A percentile compares a stretch with the other conserved stretches of the same genome.
These are phyloP conservation scores for Boletus coccyginus DNA, from an alignment of 768 basidiomycete genomes.

Conservation along the genomic window DNA sequence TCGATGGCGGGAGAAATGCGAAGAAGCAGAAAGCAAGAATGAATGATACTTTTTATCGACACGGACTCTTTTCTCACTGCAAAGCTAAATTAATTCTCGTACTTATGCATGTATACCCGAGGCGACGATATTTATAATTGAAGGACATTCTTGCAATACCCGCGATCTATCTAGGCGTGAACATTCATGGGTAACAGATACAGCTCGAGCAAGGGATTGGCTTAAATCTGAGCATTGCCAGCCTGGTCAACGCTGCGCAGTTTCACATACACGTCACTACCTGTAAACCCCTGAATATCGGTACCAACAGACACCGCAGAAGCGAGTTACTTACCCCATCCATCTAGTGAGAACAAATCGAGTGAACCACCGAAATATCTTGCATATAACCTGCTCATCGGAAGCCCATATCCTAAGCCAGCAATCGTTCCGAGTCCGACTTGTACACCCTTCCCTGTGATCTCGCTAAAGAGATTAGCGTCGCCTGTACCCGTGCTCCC, in stretches of 20 bases:
- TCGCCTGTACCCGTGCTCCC: conserved; percentile 40
- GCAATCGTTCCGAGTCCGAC: conserved; percentile 87
- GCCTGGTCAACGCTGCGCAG: conserved; percentile 51
- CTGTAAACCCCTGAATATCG: conserved; percentile 19
- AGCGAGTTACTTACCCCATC: conserved; percentile 60
- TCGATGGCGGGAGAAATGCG: conserved; percentile 54
- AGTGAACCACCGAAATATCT: conserved; percentile 87
- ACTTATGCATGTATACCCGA: not conserved
- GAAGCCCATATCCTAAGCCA: conserved; percentile 83
- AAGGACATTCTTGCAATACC: not conserved
- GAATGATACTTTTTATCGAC: not conserved
- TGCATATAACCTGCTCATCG: conserved; percentile 75
- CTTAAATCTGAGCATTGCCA: conserved; percentile 48
- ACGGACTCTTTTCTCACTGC: not conserved
- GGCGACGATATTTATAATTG: not conserved
- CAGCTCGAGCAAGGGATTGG: not conserved
- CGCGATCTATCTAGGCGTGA: not conserved
- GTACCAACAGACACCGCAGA: not conserved
- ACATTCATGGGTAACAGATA: not conserved
- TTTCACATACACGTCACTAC: conserved; percentile 54
- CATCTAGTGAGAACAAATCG: conserved; percentile 77
- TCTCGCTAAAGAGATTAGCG: conserved; percentile 69
- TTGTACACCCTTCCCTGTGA: conserved; percentile 73
- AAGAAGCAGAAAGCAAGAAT: conserved; percentile 37
- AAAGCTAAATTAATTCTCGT: conserved; percentile 4